Base-by-base conservation (phyloP, 2,329 filamentous ascomycete genomes). In the Alternaria sp. region DNA sequence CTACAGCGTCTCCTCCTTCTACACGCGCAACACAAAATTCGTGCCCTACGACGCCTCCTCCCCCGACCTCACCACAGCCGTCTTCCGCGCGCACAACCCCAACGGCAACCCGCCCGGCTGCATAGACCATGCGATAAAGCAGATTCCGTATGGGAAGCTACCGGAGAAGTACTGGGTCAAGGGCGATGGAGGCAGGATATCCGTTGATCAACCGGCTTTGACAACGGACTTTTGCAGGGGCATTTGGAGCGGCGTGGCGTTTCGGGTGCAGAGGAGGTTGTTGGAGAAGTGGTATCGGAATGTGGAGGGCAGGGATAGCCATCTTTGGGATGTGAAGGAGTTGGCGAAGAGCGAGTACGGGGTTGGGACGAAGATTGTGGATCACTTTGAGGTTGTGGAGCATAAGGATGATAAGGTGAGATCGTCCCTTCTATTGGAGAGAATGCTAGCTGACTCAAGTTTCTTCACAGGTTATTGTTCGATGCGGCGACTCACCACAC, bases 381-480 rank as follows among this genome's bases (percentile, higher is more conserved):
- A 81, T 70, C 79, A 81, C 65, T 81, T 81, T 47, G 79, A 81
- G 72, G 79, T 81, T n/a, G 63, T 81, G 43, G 74, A 80, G 25
- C 74, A 78, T 55, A 67, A 66, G 10, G 61, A 68, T 11, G 73
- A 79, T 11, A 80, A 78, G 78, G 79, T 28, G 8, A 11, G 26
- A 28, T 26, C 8, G 25, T 9, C 3, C 8, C 25, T 26, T 26
- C 2, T 9, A 26, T 26, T 26, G 8, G 25, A 26, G 9, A 26
- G 25, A 26, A 9, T 26, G 25, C 25, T 26, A 26, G 45, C 65
- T 73, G 33, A 72, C 62, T 26, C 2, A 11, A 5, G 12, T n/a
- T 23, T 9, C n/a, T 33, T 44, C 79, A 8, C 3, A 61, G 79
- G 78, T 81, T 14, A 66, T 76, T 6, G 78, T 81, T 2, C 72